phyloP scores from a whole-genome alignment of 441 rosid genomes.

The Hura crepitans region DNA sequence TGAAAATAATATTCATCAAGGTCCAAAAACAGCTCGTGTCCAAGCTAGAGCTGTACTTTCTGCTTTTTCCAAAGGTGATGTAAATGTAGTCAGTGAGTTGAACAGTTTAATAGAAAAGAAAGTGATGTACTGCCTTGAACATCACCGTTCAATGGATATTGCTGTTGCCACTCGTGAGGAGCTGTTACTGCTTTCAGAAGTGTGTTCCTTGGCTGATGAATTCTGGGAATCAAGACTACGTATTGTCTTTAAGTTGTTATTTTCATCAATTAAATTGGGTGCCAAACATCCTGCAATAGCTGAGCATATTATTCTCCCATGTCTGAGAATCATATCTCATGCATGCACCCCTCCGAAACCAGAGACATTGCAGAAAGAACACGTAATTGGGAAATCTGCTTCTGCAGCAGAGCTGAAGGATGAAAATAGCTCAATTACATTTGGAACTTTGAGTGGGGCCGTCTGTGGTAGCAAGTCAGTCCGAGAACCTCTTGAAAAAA shows the following conservation, averaged over 20 bases:
- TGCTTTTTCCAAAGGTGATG: slow-evolving; percentile 97
- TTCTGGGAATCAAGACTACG: slow-evolving; percentile 99
- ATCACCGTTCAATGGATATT: slow-evolving; percentile 99
- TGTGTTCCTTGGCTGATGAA: slow-evolving; percentile 96
- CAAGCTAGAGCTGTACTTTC: slow-evolving; percentile 97
- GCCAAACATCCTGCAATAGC: slow-evolving; percentile 99
- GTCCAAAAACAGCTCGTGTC: slow-evolving; percentile 86
- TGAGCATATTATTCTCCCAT: slow-evolving; percentile 98
- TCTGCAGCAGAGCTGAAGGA: slow-evolving; percentile 56
- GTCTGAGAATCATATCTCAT: slow-evolving; percentile 94
- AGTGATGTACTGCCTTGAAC: slow-evolving; percentile 99
- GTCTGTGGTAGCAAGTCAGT: slow-evolving; percentile 38
- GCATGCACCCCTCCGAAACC: slow-evolving; percentile 99
- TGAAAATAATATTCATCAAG: slow-evolving; percentile 99
- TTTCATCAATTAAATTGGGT: slow-evolving; percentile 97
- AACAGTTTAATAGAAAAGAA: slow-evolving; percentile 94
- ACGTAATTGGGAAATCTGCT: slow-evolving; percentile 51
- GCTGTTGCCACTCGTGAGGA: slow-evolving; percentile 97
- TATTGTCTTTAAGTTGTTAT: slow-evolving; percentile 89
- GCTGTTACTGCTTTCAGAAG: slow-evolving; percentile 93
- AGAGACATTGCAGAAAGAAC: slow-evolving; percentile 82
- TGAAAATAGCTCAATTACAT: slow-evolving; percentile 46
- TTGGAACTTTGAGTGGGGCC: slow-evolving; percentile 44
- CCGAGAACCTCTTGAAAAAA: slow-evolving; percentile 60
- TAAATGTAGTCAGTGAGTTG: slow-evolving; percentile 81